Base-by-base conservation (phyloP, 305 asterid species). In the Fraxinus floribunda region DNA sequence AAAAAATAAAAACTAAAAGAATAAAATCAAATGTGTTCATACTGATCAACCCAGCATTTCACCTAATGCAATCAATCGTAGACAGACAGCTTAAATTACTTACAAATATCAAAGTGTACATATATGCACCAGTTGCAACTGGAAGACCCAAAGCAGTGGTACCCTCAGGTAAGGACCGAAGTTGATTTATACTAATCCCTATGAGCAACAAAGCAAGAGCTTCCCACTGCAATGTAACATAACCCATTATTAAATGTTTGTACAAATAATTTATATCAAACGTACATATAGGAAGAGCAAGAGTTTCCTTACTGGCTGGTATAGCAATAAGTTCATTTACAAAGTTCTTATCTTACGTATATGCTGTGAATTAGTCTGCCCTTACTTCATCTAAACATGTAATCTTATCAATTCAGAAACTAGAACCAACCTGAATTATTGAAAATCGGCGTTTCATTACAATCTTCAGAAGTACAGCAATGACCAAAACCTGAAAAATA, bases 181-280 rank as follows among this genome's bases (percentile, higher is more conserved):
- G 95, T 86, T 97, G 99, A 86, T 97, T 97, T 84, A 97, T 92
- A 60, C 94, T 91, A 80, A 97, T 94, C 77, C 99, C 99, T 83
- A 97, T 97, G 81, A 97, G 97, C 96, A 97, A 84, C 88, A 97
- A 86, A 7, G 98, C 98, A 80, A 97, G 99, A 86, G 99, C 99
- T 87, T 97, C 99, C 98, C 99, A 94, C 98, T 97, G 91, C 68
- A 29, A 81, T 34, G 75, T 49, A 86, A 81, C 57, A 87, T 71
- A 66, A 66, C 81, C 81, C 75, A 83, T 79, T 55, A 74, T 75
- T 20, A 79, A 74, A 62, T 55, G 82, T 71, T 49, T 70, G 29
- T 32, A 70, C 1, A 70, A 26, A 70, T 70, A 30, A 70, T 70
- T 29, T 30, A 3, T 5, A 30, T 29, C 18, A 62, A 62, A 70